phyloP scores from a whole-genome alignment of 2,329 filamentous ascomycete genomes.

The Exophiala sp. region DNA sequence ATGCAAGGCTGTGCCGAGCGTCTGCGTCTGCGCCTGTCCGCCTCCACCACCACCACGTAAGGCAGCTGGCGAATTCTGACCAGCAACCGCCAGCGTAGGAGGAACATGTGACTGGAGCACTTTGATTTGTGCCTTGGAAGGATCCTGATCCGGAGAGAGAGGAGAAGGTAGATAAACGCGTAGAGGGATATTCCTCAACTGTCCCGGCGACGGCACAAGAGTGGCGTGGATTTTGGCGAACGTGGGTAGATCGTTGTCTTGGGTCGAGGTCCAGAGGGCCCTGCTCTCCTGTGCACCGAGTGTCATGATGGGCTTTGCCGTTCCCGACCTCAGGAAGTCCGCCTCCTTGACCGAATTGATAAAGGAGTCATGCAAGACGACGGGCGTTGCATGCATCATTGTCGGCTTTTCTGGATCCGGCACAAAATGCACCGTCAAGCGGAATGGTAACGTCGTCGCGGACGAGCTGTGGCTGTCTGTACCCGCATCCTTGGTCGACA shows the following conservation, averaged over 20 bases:
- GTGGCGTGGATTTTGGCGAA: conserved; percentile 71
- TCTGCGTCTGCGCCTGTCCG: conserved; percentile 57
- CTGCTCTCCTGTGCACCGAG: conserved; percentile 78
- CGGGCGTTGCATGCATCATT: conserved; percentile 58
- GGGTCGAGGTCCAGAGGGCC: conserved; percentile 72
- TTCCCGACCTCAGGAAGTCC: conserved; percentile 81
- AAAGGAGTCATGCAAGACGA: conserved; percentile 59
- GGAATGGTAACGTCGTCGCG: conserved; percentile 51
- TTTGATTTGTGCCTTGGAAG: conserved; percentile 52
- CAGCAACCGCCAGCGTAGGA: conserved; percentile 35
- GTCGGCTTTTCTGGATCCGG: conserved; percentile 33
- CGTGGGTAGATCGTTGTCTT: conserved; percentile 62
- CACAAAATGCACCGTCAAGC: conserved; percentile 54
- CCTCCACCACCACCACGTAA: conserved; percentile 19
- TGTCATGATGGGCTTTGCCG: conserved; percentile 83
- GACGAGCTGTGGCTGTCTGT: conserved; percentile 54
- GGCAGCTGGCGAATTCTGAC: conserved; percentile 26
- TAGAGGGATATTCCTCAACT: conserved; percentile 76
- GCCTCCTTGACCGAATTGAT: conserved; percentile 71
- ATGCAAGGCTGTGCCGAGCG: conserved; percentile 72
- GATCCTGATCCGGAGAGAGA: conserved; percentile 45
- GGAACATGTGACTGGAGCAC: conserved; percentile 71
- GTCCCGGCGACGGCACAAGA: conserved; percentile 63
- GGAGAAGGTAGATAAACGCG: conserved; percentile 74
- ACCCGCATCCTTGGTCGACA: conserved; percentile 23